Percentiles rank a stretch among this genome's conserved stretches.
Evolutionary conservation across 2,329 filamentous ascomycete genomes (phyloP).

Genomic region (Verticillium longisporum): DNA sequence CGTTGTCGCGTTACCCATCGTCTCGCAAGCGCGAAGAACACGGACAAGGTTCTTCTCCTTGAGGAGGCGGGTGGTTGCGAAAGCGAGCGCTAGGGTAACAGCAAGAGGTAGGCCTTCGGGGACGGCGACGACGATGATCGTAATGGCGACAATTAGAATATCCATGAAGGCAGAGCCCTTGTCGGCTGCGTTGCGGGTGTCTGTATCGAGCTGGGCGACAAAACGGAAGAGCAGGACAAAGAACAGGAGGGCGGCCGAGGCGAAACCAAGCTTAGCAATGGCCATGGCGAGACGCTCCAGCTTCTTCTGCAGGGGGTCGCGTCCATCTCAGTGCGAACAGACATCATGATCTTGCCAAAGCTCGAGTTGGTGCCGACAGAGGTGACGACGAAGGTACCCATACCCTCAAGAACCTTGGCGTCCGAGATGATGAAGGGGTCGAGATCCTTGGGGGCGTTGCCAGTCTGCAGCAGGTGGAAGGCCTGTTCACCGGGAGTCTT

Average conservation of each 20-base stretch:
- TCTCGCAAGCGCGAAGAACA: constrained; percentile 61
- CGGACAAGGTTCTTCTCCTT: constrained; percentile 66
- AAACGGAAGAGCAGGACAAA: constrained; percentile 75
- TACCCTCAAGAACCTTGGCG: constrained; percentile 45
- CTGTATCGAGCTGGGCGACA: constrained; percentile 52
- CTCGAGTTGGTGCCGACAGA: constrained; percentile 49
- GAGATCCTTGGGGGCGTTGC: constrained; percentile 37
- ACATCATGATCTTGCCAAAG: constrained; percentile 50
- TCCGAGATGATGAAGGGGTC: constrained; percentile 61
- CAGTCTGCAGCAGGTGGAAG: constrained; percentile 44
- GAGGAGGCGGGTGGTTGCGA: constrained; percentile 62
- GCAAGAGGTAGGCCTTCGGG: constrained; percentile 61
- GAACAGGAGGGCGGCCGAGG: constrained; percentile 67
- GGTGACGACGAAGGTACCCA: constrained; percentile 47
- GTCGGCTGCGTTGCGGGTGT: constrained; percentile 36
- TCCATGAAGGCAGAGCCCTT: constrained; percentile 56
- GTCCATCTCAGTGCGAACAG: constrained; percentile 42
- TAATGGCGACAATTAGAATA: constrained; percentile 60
- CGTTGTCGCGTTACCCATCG: constrained; percentile 66
- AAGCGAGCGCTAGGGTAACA: constrained; percentile 61
- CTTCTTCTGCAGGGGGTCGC: constrained; percentile 50
- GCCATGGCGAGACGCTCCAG: constrained; percentile 35
- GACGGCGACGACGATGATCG: constrained; percentile 60
- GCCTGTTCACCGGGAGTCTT: constrained; percentile 57
- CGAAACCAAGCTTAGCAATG: constrained; percentile 46